Percentiles rank a stretch among this genome's conserved stretches.
Evolutionary conservation across 2,329 filamentous ascomycete genomes (phyloP).

Genomic region (Nectriaceae sp.): DNA sequence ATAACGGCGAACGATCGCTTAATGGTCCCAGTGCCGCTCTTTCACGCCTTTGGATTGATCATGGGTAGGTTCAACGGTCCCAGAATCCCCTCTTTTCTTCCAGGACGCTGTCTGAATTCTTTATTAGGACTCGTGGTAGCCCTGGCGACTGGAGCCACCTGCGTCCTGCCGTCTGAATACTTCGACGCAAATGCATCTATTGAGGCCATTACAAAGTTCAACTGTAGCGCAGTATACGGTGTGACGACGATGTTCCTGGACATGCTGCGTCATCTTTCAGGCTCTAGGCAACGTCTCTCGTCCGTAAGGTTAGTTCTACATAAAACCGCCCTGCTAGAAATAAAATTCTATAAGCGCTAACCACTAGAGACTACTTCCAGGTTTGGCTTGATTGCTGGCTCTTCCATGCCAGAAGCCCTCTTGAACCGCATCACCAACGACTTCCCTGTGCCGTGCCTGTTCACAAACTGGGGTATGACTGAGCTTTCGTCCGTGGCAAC

Average conservation of each 20-base stretch:
- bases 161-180: background rate
- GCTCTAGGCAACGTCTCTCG: too few species aligned
- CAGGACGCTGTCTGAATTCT: too few species aligned
- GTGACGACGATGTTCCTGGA: constrained; percentile 1
- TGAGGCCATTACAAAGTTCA: background rate
- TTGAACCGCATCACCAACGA: background rate
- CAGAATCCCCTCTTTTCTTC: too few species aligned
- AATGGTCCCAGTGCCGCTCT: background rate
- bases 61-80: too few species aligned
- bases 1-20: background rate
- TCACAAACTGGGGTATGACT: background rate
- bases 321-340: too few species aligned
- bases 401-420: background rate
- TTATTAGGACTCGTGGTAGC: background rate
- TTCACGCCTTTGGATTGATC: background rate
- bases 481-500: background rate
- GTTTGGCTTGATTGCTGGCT: background rate
- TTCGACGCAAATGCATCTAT: background rate
- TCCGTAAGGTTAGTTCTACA: too few species aligned
- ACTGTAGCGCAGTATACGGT: background rate
- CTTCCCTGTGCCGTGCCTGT: background rate
- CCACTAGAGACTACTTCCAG: background rate
- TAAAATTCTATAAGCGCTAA: background rate
- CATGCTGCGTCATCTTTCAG: background rate
- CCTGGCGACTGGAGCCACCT: background rate